These are phyloP conservation scores for Rhodotorula toruloides DNA, from an alignment of 768 basidiomycete species.

Conservation along the genomic window DNA sequence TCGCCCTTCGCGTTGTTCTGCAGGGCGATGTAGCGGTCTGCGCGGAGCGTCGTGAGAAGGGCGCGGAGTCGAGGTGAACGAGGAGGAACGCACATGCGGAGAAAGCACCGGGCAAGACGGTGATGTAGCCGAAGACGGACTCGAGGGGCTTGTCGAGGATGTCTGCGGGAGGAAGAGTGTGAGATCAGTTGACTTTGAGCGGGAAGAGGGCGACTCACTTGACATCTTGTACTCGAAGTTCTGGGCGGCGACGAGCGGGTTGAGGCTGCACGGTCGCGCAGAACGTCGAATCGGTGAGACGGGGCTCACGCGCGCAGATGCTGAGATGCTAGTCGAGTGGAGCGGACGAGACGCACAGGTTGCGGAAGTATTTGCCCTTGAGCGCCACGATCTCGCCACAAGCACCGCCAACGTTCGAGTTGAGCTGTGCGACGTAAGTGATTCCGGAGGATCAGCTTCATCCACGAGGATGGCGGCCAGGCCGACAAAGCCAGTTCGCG, in stretches of 20 bases:
- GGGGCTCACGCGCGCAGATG: too few species aligned
- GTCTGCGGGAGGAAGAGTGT: slow-evolving; percentile 31
- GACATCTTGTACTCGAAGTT: too few species aligned
- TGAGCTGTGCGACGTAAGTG: too few species aligned
- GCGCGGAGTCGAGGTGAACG: slow-evolving; percentile 58
- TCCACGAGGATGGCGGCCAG: neutral
- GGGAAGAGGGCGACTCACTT: too few species aligned
- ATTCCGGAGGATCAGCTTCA: too few species aligned
- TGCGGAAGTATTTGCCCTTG: slow-evolving; percentile 65
- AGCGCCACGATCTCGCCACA: slow-evolving; percentile 66
- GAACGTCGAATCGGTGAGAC: too few species aligned
- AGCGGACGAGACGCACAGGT: slow-evolving; percentile 13
- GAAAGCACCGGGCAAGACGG: too few species aligned
- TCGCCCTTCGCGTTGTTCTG: slow-evolving; percentile 78
- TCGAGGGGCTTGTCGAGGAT: slow-evolving; percentile 77
- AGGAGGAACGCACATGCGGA: slow-evolving; percentile 56
- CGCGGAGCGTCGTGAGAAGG: neutral
- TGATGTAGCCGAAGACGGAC: slow-evolving; percentile 53
- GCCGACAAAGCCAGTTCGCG: neutral
- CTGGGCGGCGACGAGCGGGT: slow-evolving; percentile 65
- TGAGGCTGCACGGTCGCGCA: slow-evolving; percentile 54
- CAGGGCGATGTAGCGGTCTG: slow-evolving; percentile 62
- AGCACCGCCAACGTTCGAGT: slow-evolving; percentile 49
- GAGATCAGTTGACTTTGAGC: too few species aligned
- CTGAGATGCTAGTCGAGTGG: slow-evolving; percentile 48